Base-by-base conservation (phyloP, 805 yeast species). In the Jamesozyma rosinii region DNA sequence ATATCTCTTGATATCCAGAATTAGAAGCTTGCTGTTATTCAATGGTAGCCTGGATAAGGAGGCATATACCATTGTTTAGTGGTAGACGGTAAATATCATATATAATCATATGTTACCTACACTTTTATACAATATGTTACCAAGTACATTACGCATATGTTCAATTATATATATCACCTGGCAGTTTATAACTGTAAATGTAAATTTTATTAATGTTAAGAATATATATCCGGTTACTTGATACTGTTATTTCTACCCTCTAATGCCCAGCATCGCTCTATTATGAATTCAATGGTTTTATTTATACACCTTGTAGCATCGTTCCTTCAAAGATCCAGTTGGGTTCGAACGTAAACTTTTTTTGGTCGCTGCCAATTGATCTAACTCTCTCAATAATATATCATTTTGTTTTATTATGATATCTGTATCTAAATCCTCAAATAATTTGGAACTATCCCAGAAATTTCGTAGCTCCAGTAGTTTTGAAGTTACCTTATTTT, bases 391-490 rank as follows among this genome's bases (percentile, higher is more conserved):
- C 13, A 19, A 19, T 20, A 42, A 18, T 22, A 37, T 42, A 27
- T 37, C 41, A 27, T 33, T 42, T 20, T 42, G 44, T 33, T 32
- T 42, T 13, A 37, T 17, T n/a, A 37, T 26, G 6, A 42, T 42
- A 17, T 42, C 41, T 13, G 40, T 42, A 24, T 42, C 44, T 17
- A 42, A 15, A 20, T 31, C 10, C 10, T 24, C 38, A 2, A 42
- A 32, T 15, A 42, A 33, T 14, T 42, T 35, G 5, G 44, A 42
- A 19, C 33, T 33, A 15, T 37, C 38, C 38, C 37, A 42, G 37
- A 42, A 42, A n/a, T 17, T 20, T 33, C 33, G 32, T 20, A 42
- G 37, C 19, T 42, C 44, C 4, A 20, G 21, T 14, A 41, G n/a
- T 29, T 41, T 36, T 14, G 40, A 29, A 2, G 35, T 5, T 4